These are phyloP conservation scores for Ilyonectria destructans DNA, from an alignment of 2,329 filamentous ascomycete genomes.

Conservation along the genomic window DNA sequence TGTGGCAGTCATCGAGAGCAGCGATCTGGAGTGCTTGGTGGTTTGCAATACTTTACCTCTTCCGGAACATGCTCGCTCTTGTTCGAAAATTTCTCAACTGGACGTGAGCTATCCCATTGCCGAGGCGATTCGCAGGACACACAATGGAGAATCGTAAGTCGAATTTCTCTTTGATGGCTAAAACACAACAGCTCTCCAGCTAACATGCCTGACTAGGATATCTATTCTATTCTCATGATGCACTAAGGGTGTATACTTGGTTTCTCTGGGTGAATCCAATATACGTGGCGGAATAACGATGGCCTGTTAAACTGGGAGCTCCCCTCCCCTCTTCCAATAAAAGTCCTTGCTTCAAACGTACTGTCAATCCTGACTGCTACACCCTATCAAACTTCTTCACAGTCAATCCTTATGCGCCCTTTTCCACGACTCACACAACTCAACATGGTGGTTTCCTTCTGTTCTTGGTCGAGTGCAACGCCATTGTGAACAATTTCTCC, in stretches of 20 bases:
- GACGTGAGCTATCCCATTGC: constrained; percentile 7
- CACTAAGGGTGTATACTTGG: too few relatives aligned
- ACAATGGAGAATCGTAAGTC: constrained; percentile 13
- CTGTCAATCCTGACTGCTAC: background rate
- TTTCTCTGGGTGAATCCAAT: too few relatives aligned
- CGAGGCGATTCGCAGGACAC: constrained; percentile 17
- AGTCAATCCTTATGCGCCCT: constrained; percentile 15
- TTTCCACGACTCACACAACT: constrained; percentile 39
- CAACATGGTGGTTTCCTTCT: constrained; percentile 32
- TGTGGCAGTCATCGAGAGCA: constrained; percentile 16
- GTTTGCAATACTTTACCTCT: constrained; percentile 17
- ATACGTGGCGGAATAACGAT: too few relatives aligned
- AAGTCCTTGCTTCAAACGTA: too few relatives aligned
- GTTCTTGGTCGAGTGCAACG: constrained; percentile 34
- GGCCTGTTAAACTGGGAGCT: too few relatives aligned
- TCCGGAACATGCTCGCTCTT: constrained; percentile 3
- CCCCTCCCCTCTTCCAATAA: too few relatives aligned
- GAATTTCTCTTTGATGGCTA: too few relatives aligned
- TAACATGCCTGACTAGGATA: too few relatives aligned
- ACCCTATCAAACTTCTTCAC: background rate
- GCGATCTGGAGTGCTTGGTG: background rate
- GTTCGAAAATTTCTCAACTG: too few relatives aligned
- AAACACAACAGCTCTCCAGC: too few relatives aligned
- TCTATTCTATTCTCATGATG: too few relatives aligned
- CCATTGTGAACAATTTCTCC: constrained; percentile 37